A percentile compares a stretch with the other conserved stretches of the same genome.
phyloP scores from a whole-genome alignment of 306 rosid genomes.

The Quillaja saponaria region DNA sequence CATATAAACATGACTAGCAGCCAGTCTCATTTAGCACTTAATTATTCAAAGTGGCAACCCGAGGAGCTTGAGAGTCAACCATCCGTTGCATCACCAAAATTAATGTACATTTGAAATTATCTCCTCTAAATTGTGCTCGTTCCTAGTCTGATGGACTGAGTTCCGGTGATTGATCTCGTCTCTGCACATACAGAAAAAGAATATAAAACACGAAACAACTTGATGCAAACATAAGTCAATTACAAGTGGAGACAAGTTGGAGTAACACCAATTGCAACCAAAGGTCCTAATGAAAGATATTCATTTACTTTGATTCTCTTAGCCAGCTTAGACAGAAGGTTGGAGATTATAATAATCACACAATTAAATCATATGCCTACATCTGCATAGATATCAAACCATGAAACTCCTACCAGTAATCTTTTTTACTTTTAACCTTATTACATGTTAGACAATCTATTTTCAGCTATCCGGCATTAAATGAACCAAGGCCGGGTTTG shows the following conservation, averaged over 20 bases:
- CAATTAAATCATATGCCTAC: constrained; percentile 7
- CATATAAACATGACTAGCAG: constrained; percentile 38
- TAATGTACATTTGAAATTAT: constrained; percentile 52
- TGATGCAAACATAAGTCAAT: constrained; percentile 9
- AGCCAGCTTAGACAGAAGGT: not conserved
- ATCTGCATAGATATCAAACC: too few relatives aligned
- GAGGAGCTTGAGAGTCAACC: constrained; percentile 14
- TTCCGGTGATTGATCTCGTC: constrained; percentile 58
- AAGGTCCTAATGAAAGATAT: too few relatives aligned
- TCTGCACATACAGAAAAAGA: constrained; percentile 50
- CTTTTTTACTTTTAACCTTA: too few relatives aligned
- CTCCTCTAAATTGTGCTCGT: constrained; percentile 29
- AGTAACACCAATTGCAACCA: too few relatives aligned
- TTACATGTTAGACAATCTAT: too few relatives aligned
- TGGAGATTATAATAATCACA: not conserved
- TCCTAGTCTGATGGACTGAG: constrained; percentile 44
- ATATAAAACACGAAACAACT: constrained; percentile 11
- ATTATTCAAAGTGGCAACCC: constrained; percentile 26
- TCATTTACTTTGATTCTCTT: too few relatives aligned
- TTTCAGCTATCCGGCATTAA: too few relatives aligned
- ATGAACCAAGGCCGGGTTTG: too few relatives aligned
- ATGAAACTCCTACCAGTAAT: too few relatives aligned
- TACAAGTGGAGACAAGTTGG: constrained; percentile 4
- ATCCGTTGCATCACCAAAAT: constrained; percentile 14
- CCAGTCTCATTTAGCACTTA: constrained; percentile 27